Evolutionary conservation across 208 protist genomes (phyloP), one percentile per base, ranked within the genome.

Genomic region (Acanthamoeba royreba): DNA sequence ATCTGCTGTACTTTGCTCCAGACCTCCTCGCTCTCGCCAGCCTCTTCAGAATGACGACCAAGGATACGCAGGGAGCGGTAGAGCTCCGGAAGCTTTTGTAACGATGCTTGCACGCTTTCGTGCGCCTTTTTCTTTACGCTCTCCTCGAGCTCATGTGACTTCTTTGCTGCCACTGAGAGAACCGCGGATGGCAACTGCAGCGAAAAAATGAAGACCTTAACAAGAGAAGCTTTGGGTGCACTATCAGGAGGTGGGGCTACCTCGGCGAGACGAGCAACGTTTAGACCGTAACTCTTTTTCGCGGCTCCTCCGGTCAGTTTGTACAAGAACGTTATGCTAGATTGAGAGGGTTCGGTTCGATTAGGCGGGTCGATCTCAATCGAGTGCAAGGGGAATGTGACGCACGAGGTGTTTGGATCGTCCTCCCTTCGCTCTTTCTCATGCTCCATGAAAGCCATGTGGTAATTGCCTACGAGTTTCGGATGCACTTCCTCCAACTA

Each of bases 361-460:
- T 0, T 4, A 79, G 9, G 43, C 9, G 19, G 4, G 19, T 8
- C 22, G 22, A 45, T 81, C 0, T 9, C 19, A 35, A 25, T 38
- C 22, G 31, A 2, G 25, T 4, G 42, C 38, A 81, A 81, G 3
- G 22, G 22, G 35, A 8, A 43, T 31, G 46, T 11, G 7, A 19
- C 74, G 40, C 47, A 85, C 74, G 74, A 45, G 45, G 85, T 72
- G 45, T 13, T 35, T n/a, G 49, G 38, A 42, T 61, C 85, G 25
- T 49, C 52, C 53, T 87, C 94, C 13, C 77, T 45, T 28, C 93
- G 38, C 28, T 83, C 69, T 22, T 90, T 53, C 40, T 25, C 25
- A 28, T 95, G 40, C 33, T 97, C 92, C 47, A 97, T 61, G 77
- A 96, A 97, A 4, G 83, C 45, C 96, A 97, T 97, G 87, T 97